Evolutionary conservation across 2,329 filamentous ascomycete genomes (phyloP), one percentile per base, ranked within the genome.

Genomic region (Cladosporium colombiae): DNA sequence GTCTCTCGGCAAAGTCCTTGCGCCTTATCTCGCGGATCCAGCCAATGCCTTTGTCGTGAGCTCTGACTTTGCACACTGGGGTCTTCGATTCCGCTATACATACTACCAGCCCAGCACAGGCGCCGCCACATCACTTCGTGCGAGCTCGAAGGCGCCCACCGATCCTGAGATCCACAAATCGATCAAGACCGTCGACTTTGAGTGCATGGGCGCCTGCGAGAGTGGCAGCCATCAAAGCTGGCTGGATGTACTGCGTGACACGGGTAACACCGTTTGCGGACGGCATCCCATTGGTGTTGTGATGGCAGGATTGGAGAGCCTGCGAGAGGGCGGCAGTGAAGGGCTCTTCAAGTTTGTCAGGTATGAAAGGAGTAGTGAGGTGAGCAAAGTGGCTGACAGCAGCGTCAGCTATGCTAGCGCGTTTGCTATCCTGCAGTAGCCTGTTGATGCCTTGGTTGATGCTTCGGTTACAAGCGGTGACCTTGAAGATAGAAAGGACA

Each of bases 11-110:
- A 73, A 81, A 29, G 76, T 93, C n/a, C 82, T 99, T 8, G 86
- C 91, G 1, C 89, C 90, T 0, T 96, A 95, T 76, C 80, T 99
- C 7, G 82, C 83, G 37, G 90, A 97, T 71, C 86, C 89, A 0
- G 81, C 84, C 14, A 96, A 91, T 67, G 88, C 89, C 1, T 97
- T 98, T 75, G 85, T 99, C 67, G 85, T 98, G 69, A 95, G 91
- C 77, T 97, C 93, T 0, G 95, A 99, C 77, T 99, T 99, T 77
- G 97, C 94, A 70, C 95, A 99, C 78, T 99, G 95, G 95, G 95
- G 95, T 13, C 72, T 82, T 0, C 85, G 92, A 58, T 99, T 97
- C 78, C 82, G 85, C 64, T 99, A 98, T 78, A 91, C 88, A 31
- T 90, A 90, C 66, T 97, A 97, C 76, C 84, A 88, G 35, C 80